Evolutionary conservation across 2,329 filamentous ascomycete species (phyloP).

Genomic region (Colletotrichum chlorophyti): DNA sequence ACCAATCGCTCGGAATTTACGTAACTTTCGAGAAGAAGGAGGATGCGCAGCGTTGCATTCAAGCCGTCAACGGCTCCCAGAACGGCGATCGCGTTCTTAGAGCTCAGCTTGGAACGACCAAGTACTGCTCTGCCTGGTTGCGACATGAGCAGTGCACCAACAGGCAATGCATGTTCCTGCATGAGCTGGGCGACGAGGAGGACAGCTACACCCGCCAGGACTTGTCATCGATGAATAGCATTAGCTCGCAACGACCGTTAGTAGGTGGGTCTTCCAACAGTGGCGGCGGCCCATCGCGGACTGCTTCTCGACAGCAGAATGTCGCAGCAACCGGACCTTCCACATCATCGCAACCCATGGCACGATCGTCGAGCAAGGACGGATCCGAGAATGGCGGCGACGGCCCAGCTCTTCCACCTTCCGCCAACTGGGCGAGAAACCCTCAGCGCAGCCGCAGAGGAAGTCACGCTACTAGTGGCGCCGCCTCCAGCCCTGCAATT

Average conservation of each 20-base stretch:
- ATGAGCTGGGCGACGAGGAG: constrained; percentile 97
- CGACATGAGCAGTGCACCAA: constrained; percentile 95
- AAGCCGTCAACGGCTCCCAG: constrained; percentile 87
- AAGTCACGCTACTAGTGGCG: constrained; percentile 82
- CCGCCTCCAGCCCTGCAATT: constrained; percentile 83
- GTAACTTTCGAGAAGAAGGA: constrained; percentile 96
- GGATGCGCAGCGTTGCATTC: constrained; percentile 89
- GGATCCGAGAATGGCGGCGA: constrained; percentile 75
- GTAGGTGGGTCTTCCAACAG: constrained; percentile 19
- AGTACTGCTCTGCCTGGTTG: constrained; percentile 97
- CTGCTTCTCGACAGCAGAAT: constrained; percentile 59
- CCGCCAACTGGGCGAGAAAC: constrained; percentile 89
- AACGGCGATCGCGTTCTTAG: constrained; percentile 88
- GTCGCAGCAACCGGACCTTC: constrained; percentile 46
- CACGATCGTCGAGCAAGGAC: constrained; percentile 79
- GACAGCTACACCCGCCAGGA: constrained; percentile 96
- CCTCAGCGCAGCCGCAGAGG: constrained; percentile 72
- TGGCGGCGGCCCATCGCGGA: constrained; percentile 57
- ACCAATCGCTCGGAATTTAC: constrained; percentile 93
- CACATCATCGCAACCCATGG: constrained; percentile 70
- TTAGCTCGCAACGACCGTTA: constrained; percentile 77
- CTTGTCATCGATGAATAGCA: constrained; percentile 91
- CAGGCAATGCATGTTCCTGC: constrained; percentile 95
- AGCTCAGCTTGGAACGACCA: constrained; percentile 86
- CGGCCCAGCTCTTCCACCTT: constrained; percentile 88